phyloP scores from a whole-genome alignment of 1,139 yeast genomes.

The Blastobotrys elegans region DNA sequence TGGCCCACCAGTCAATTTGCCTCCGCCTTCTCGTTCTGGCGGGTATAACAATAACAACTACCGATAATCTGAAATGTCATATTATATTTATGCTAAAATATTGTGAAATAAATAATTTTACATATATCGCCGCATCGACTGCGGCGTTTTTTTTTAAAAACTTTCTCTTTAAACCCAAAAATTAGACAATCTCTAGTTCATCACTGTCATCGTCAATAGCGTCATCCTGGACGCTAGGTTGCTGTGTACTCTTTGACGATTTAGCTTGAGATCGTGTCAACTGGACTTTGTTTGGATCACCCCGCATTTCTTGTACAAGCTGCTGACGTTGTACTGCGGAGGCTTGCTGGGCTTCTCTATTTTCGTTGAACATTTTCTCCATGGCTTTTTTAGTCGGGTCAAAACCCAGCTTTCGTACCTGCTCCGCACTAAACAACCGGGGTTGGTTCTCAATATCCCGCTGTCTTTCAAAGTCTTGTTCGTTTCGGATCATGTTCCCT shows the following conservation, averaged over 20 bases:
- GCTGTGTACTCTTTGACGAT: neutral
- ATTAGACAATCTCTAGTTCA: slow-evolving; percentile 37
- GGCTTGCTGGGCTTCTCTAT: neutral
- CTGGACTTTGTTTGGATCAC: slow-evolving; percentile 2
- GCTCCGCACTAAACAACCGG: slow-evolving; percentile 28
- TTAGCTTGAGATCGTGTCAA: neutral
- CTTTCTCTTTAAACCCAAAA: too few species aligned
- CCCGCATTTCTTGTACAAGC: neutral
- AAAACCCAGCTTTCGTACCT: slow-evolving; percentile 32
- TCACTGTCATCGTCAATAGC: slow-evolving; percentile 25
- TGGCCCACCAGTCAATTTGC: slow-evolving; percentile 2
- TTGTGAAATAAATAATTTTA: too few species aligned
- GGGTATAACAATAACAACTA: neutral
- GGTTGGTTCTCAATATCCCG: slow-evolving; percentile 25
- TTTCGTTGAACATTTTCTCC: neutral
- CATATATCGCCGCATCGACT: too few species aligned
- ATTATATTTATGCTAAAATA: too few species aligned
- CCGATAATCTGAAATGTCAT: too few species aligned
- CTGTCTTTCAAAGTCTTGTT: slow-evolving; percentile 31
- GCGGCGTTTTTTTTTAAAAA: too few species aligned
- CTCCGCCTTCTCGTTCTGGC: slow-evolving; percentile 3
- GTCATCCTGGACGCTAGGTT: neutral
- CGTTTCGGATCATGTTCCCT: slow-evolving; percentile 31
- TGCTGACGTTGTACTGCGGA: neutral
- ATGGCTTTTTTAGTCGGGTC: slow-evolving; percentile 27